These are phyloP conservation scores for Drechslera avenae DNA, from an alignment of 2,329 filamentous ascomycete genomes.

Conservation along the genomic window DNA sequence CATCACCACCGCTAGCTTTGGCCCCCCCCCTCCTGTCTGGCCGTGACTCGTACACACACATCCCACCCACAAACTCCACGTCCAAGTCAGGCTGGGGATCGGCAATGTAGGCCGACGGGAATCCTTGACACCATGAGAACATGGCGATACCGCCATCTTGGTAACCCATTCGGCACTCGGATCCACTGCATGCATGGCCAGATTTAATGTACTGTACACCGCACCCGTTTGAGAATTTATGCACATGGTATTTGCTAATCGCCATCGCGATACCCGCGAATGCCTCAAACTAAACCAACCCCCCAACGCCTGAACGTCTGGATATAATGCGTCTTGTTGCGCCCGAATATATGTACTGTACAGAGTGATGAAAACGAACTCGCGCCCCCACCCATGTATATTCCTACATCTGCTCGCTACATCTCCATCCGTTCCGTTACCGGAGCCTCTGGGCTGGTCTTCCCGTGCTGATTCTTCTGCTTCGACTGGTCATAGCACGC, in stretches of 20 bases:
- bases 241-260: no score
- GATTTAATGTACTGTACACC: neutral
- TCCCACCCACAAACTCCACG: no score
- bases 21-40: no score
- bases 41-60: no score
- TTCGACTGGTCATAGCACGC: slow-evolving; percentile 36
- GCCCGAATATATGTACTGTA: neutral
- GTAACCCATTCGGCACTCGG: no score
- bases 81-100: no score
- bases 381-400: neutral
- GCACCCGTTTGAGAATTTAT: no score
- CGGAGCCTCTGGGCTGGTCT: slow-evolving; percentile 4
- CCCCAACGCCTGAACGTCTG: neutral
- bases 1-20: no score
- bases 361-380: neutral
- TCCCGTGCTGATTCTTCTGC: slow-evolving; percentile 22
- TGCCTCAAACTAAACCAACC: neutral
- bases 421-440: slow-evolving; percentile 36
- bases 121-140: no score
- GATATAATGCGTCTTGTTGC: slow-evolving; percentile 18
- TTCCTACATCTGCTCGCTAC: slow-evolving; percentile 13
- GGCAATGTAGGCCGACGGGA: no score
- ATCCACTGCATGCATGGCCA: no score
- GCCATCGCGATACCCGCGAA: neutral
- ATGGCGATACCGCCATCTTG: no score